These are phyloP conservation scores for Neonectria punicea DNA, from an alignment of 2,329 filamentous ascomycete genomes.

Conservation along the genomic window DNA sequence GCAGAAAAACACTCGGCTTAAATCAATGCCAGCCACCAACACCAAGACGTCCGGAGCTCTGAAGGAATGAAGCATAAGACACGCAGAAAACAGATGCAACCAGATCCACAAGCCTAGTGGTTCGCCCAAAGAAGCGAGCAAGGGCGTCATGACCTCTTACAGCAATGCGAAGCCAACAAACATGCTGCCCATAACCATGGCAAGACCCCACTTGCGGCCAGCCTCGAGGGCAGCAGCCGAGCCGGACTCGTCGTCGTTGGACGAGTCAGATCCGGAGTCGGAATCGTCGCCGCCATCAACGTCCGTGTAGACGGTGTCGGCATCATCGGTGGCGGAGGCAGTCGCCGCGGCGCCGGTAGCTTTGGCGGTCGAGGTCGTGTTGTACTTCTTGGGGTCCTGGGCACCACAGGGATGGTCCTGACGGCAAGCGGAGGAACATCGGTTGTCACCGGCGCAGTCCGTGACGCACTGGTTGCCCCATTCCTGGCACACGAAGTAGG, in stretches of 20 bases:
- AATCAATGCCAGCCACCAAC: constrained; percentile 36
- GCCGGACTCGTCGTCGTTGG: constrained; percentile 34
- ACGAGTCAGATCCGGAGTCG: constrained; percentile 23
- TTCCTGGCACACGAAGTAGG: constrained; percentile 79
- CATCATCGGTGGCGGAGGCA: constrained; percentile 43
- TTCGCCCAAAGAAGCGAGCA: background rate
- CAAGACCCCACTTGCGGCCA: constrained; percentile 52
- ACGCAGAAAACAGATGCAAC: constrained; percentile 27
- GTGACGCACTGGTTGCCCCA: constrained; percentile 76
- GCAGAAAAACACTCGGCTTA: constrained; percentile 24
- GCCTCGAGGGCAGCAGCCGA: constrained; percentile 47
- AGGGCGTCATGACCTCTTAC: constrained; percentile 31
- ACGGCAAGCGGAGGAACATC: constrained; percentile 71
- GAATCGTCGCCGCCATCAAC: constrained; percentile 24
- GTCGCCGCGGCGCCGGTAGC: constrained; percentile 52
- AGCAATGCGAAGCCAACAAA: constrained; percentile 55
- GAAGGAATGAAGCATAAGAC: constrained; percentile 33
- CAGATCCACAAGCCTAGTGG: constrained; percentile 18
- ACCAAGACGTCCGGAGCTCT: constrained; percentile 42
- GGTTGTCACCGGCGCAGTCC: constrained; percentile 63
- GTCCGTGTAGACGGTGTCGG: constrained; percentile 50
- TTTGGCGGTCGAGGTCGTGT: constrained; percentile 58
- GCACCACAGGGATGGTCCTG: constrained; percentile 79
- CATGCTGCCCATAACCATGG: constrained; percentile 51
- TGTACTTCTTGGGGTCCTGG: constrained; percentile 68